phyloP scores from a whole-genome alignment of 139 green algal genomes.

The Chlamydomonas sphaeroides region DNA sequence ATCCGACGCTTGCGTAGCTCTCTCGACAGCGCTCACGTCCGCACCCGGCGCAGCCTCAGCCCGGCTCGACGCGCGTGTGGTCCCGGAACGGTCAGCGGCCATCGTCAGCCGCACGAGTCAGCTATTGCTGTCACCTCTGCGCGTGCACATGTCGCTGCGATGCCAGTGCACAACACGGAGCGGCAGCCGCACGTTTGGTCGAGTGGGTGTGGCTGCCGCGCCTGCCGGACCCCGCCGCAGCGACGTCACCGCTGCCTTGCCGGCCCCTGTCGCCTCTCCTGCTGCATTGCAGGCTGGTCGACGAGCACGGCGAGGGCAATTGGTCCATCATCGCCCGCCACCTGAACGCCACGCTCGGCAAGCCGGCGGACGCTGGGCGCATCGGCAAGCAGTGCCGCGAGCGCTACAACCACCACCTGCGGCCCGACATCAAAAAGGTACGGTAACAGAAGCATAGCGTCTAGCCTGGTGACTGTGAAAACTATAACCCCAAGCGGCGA shows the following conservation, averaged over 20 bases:
- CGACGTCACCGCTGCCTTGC: neutral
- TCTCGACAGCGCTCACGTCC: too few relatives aligned
- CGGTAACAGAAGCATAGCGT: neutral
- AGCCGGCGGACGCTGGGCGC: slow-evolving; percentile 63
- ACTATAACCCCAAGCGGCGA: too few relatives aligned
- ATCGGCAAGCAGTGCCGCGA: slow-evolving; percentile 80
- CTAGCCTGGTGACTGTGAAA: too few relatives aligned
- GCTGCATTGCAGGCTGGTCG: slow-evolving; percentile 64
- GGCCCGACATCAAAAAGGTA: slow-evolving; percentile 75
- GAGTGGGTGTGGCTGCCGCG: neutral
- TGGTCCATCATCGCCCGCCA: slow-evolving; percentile 73
- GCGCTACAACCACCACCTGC: slow-evolving; percentile 85
- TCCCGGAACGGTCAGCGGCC: too few relatives aligned
- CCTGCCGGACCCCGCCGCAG: neutral
- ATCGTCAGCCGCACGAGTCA: too few relatives aligned
- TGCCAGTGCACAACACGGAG: neutral
- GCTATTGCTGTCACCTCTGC: too few relatives aligned
- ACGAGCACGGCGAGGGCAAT: slow-evolving; percentile 73
- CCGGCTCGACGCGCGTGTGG: too few relatives aligned
- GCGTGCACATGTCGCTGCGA: too few relatives aligned
- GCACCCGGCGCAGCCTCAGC: too few relatives aligned
- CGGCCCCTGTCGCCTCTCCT: neutral
- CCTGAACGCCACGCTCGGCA: slow-evolving; percentile 58
- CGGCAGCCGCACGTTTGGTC: neutral
- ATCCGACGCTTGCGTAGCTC: too few relatives aligned